Evolutionary conservation across 805 yeast species (phyloP), one percentile per base, ranked within the genome.

Genomic region (Ascoidea tarda): DNA sequence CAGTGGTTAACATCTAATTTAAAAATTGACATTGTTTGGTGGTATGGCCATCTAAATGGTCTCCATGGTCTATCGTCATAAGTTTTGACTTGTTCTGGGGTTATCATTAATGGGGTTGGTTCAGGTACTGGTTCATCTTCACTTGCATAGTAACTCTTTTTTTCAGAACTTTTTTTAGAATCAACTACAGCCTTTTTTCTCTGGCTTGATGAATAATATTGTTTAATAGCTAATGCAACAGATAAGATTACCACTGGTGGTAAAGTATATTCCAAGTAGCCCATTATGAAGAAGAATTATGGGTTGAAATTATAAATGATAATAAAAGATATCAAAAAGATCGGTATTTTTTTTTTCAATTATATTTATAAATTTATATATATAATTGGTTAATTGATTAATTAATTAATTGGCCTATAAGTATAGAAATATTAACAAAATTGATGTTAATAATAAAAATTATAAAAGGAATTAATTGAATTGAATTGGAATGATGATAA

Each of bases 11-110:
- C 70, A 61, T 82, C 86, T n/a, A 83, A 70, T 62, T 78, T 80
- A 69, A 74, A 82, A 50, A 83, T 81, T 14, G 84, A 76, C 89
- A 83, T 83, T 1, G 88, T 83, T 65, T 83, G 89, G 64, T 82
- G 87, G 61, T 83, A 83, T 33, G 89, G 89, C 82, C 85, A 81
- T 60, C 89, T 70, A 67, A 83, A 83, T 6, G 88, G 88, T 66
- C 89, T 71, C 89, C 89, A 83, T 10, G 89, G 88, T 62, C 89
- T 71, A 59, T 81, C 89, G 59, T 83, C 87, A 60, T 81, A 80
- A 31, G 73, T 74, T 56, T 69, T 68, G 8, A 82, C 84, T 58
- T 80, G 79, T 50, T 83, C 87, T 1, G 86, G 85, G 0, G 85
- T 81, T 51, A 83, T 75, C 66, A 69, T 69, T 33, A 82, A 66